These are phyloP conservation scores for Saccharum hybrid DNA, from an alignment of 202 grass and related monocot species.

Conservation along the genomic window DNA sequence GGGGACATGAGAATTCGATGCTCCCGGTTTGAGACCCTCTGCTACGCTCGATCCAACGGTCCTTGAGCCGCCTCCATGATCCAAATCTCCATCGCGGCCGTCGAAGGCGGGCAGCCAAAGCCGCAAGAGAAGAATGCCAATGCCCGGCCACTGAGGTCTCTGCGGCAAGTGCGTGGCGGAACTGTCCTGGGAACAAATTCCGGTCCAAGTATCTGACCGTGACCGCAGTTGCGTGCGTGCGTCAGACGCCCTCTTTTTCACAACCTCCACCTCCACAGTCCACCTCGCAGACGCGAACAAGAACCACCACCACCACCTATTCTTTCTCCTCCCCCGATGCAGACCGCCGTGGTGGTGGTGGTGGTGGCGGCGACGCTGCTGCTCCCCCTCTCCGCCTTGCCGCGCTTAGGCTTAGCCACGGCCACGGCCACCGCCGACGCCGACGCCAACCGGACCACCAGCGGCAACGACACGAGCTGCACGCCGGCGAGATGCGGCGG, in stretches of 20 bases:
- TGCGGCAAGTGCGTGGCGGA: not conserved
- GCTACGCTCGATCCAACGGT: not conserved
- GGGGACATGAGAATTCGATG: not conserved
- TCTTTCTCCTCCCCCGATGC: not conserved
- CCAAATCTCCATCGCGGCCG: not conserved
- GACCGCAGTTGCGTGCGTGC: not conserved
- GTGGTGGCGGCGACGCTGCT: not conserved
- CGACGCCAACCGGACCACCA: not conserved
- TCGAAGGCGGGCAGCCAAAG: too few relatives aligned
- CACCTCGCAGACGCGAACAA: not conserved
- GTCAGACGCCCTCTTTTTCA: not conserved
- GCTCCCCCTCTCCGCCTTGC: not conserved
- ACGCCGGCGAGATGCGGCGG: too few relatives aligned
- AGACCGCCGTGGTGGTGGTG: not conserved
- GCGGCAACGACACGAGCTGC: not conserved
- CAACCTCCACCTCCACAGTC: not conserved
- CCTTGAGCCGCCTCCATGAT: too few relatives aligned
- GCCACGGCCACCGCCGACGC: not conserved
- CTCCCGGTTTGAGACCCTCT: too few relatives aligned
- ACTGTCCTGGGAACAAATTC: conserved; percentile 37
- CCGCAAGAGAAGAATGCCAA: not conserved
- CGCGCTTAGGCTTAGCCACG: not conserved
- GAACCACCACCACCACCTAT: not conserved
- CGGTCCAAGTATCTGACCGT: conserved; percentile 36
- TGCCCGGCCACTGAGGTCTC: not conserved